A percentile compares a stretch with the other conserved stretches of the same genome.
phyloP scores from a whole-genome alignment of 106 monocot species.

The Dendrobium officinale region DNA sequence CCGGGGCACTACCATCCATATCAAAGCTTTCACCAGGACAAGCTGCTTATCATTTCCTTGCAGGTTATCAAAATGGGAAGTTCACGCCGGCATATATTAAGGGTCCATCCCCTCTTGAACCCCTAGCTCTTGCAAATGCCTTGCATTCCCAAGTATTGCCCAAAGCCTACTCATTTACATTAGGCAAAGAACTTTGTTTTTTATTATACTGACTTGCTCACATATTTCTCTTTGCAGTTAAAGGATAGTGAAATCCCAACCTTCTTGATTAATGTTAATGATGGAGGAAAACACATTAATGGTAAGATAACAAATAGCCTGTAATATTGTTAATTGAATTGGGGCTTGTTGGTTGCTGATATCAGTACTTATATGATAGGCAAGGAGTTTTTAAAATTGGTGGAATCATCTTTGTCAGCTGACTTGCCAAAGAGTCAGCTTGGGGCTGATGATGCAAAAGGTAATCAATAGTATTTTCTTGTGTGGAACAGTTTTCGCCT shows the following conservation, averaged over 20 bases:
- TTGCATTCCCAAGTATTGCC: slow-evolving; percentile 34
- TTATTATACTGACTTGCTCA: not conserved
- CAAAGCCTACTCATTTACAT: not conserved
- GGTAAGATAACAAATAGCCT: slow-evolving; percentile 26
- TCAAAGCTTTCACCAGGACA: slow-evolving; percentile 76
- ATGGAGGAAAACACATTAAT: slow-evolving; percentile 45
- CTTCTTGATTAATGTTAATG: slow-evolving; percentile 65
- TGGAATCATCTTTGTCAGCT: slow-evolving; percentile 31
- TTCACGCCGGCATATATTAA: slow-evolving; percentile 60
- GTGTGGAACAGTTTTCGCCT: not conserved
- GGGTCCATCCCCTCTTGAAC: slow-evolving; percentile 52
- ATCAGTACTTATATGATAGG: slow-evolving; percentile 35
- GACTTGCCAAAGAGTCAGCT: slow-evolving; percentile 26
- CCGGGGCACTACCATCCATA: slow-evolving; percentile 53
- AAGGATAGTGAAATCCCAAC: slow-evolving; percentile 48
- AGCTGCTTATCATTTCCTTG: slow-evolving; percentile 90
- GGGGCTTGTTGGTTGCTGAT: too few relatives aligned
- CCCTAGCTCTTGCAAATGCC: slow-evolving; percentile 45
- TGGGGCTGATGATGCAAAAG: slow-evolving; percentile 34
- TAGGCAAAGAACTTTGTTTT: not conserved
- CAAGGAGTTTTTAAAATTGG: slow-evolving; percentile 32
- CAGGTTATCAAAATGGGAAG: slow-evolving; percentile 88
- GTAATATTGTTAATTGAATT: not conserved
- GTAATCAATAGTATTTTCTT: slow-evolving; percentile 18
- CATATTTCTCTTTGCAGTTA: slow-evolving; percentile 35